Evolutionary conservation across 352 stramenopile species (phyloP).

Genomic region (Phytophthora meadii): DNA sequence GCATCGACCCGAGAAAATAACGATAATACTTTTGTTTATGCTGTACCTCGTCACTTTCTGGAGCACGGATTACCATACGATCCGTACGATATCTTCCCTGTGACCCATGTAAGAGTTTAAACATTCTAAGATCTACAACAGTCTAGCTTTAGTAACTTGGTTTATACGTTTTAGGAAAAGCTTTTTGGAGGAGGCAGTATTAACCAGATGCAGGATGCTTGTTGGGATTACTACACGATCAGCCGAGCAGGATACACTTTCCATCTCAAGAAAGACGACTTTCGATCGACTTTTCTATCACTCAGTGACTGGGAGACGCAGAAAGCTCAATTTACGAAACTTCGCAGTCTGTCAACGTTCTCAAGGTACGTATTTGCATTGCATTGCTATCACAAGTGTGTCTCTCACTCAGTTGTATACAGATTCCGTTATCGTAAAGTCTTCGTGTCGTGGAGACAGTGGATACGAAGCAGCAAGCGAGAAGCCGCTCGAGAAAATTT

Average conservation of each 20-base stretch:
- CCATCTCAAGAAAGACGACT: slow-evolving; percentile 57
- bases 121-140: not conserved
- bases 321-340: slow-evolving; percentile 47
- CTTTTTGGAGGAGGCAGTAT: slow-evolving; percentile 36
- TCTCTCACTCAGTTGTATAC: no score
- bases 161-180: slow-evolving; percentile 10
- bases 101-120: slow-evolving; percentile 55
- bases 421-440: slow-evolving; percentile 79
- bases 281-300: slow-evolving; percentile 50
- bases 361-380: slow-evolving; percentile 38
- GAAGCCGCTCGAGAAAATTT: slow-evolving; percentile 51
- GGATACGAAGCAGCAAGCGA: slow-evolving; percentile 50
- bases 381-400: no score
- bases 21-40: slow-evolving; percentile 71
- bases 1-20: slow-evolving; percentile 24
- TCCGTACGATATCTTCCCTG: slow-evolving; percentile 68
- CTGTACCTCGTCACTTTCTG: slow-evolving; percentile 64
- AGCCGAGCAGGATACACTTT: slow-evolving; percentile 67
- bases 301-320: slow-evolving; percentile 62
- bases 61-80: slow-evolving; percentile 57
- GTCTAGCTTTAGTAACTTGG: not conserved
- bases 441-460: slow-evolving; percentile 66
- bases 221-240: slow-evolving; percentile 79
- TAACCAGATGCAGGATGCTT: slow-evolving; percentile 37
- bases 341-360: slow-evolving; percentile 51